Percentiles rank a stretch among this genome's conserved stretches.
phyloP scores from a whole-genome alignment of 768 basidiomycete genomes.

The Suillus subaureus region DNA sequence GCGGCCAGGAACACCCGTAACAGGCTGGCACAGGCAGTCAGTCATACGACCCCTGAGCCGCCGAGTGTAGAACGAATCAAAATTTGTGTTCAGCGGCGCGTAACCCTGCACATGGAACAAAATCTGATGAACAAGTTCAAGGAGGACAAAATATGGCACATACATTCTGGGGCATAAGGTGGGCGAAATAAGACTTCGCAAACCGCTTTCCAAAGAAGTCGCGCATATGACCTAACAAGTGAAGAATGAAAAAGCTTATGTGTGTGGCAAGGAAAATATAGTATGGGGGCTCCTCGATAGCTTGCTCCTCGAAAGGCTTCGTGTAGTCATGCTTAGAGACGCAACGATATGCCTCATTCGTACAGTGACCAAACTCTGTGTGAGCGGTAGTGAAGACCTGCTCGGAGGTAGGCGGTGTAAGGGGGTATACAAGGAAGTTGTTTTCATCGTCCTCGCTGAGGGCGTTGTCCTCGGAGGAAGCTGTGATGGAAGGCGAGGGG shows the following conservation, averaged over 20 bases:
- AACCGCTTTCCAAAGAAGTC: constrained; percentile 94
- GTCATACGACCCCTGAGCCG: constrained; percentile 93
- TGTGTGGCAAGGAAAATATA: constrained; percentile 92
- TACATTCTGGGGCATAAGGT: constrained; percentile 83
- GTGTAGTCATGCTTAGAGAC: constrained; percentile 57
- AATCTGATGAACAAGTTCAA: constrained; percentile 2
- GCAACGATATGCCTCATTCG: constrained; percentile 70
- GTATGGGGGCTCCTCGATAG: constrained; percentile 87
- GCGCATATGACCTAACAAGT: constrained; percentile 89
- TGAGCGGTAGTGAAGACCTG: constrained; percentile 80
- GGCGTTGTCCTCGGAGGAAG: constrained; percentile 67
- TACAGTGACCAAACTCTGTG: constrained; percentile 92
- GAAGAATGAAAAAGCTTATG: constrained; percentile 89
- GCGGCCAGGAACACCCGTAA: constrained; percentile 94
- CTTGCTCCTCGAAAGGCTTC: constrained; percentile 51
- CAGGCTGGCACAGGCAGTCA: constrained; percentile 92
- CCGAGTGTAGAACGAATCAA: constrained; percentile 98
- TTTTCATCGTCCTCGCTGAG: constrained; percentile 56
- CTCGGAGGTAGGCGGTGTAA: constrained; percentile 73
- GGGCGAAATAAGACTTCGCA: constrained; percentile 65
- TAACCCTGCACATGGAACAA: constrained; percentile 65
- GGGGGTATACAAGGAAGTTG: constrained; percentile 62
- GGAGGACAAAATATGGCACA: constrained; percentile 16
- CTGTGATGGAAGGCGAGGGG: constrained; percentile 70
- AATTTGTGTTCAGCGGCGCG: constrained; percentile 95